Base-by-base conservation (phyloP, 1,284 basidiomycete species). In the Xerocomus subilludens region DNA sequence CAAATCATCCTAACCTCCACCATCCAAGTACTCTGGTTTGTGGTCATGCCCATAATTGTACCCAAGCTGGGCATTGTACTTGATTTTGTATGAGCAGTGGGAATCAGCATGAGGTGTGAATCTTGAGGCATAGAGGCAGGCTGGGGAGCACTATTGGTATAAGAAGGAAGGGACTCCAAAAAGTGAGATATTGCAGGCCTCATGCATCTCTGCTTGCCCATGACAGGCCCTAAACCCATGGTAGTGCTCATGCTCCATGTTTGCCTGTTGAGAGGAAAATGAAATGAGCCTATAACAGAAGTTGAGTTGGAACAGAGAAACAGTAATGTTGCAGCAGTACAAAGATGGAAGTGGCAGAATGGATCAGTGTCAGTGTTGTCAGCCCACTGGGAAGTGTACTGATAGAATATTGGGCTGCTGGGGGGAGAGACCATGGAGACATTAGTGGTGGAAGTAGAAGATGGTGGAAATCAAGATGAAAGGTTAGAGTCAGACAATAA, bases 371-470 rank as follows among this genome's bases (percentile, higher is more conserved):
- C 76, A 25, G 67, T 53, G 42, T 74, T 75, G 42, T 78, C 77
- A 20, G 69, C 67, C 27, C 67, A 55, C 68, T 75, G 77, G 70
- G 80, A 75, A 56, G 72, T 32, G 64, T 83, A 84, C 64, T 81
- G 79, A 64, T 82, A 69, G 30, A 81, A 82, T 1, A 82, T 79
- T 30, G 82, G 82, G 55, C 81, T 85, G 73, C 78, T 85, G 25
- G 83, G 86, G 21, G 82, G 83, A n/a, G 85, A 86, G 67, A 90
- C 86, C 72, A 90, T 84, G 35, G 88, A 90, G 71, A 87, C 89
- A 73, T 87, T 85, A 27, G 86, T 80, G 65, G 86, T 88, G 65
- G 82, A 86, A 4, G 86, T 79, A 51, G 87, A 89, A 36, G 87
- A 88, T 27, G 86, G 82, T 9, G 87, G 87, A n/a, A n/a, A n/a